Conservation (phyloP, 306 rosid genomes). For the Lathyrus oleraceus region DNA sequence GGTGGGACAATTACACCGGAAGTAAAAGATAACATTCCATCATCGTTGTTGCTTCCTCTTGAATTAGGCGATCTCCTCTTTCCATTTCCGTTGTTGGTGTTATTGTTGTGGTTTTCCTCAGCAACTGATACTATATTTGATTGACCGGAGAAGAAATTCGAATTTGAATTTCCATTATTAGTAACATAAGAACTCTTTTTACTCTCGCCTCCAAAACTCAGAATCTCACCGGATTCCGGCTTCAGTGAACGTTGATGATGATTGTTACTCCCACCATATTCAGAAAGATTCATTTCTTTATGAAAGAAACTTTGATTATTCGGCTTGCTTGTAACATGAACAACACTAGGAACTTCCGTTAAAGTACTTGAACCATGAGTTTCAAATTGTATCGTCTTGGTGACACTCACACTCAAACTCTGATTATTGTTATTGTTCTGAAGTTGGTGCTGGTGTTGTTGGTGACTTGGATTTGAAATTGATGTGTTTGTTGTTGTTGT, state of each 20-base stretch:
- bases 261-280: constrained; percentile 43
- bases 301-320: constrained; percentile 62
- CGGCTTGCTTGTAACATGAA: constrained; percentile 48
- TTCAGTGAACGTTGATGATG: constrained; percentile 54
- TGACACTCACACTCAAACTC: neutral
- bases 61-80: constrained; percentile 76
- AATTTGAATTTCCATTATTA: constrained; percentile 44
- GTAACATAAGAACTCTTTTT: constrained; percentile 46
- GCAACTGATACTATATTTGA: constrained; percentile 42
- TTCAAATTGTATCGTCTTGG: constrained; percentile 55
- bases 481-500: constrained; percentile 14
- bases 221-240: constrained; percentile 87
- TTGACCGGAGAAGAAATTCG: constrained; percentile 50
- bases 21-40: constrained; percentile 90
- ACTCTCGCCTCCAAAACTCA: constrained; percentile 76
- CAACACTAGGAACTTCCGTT: constrained; percentile 59
- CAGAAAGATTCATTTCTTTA: constrained; percentile 67
- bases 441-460: constrained; percentile 29
- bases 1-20: constrained; percentile 76
- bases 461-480: constrained; percentile 25
- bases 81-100: constrained; percentile 48
- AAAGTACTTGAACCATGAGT: constrained; percentile 62
- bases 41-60: constrained; percentile 70
- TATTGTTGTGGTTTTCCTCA: constrained; percentile 53
- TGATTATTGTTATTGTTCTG: constrained; percentile 6